Evolutionary conservation across 164 flowering plant genomes (phyloP).

Genomic region (Berberis vulgaris): DNA sequence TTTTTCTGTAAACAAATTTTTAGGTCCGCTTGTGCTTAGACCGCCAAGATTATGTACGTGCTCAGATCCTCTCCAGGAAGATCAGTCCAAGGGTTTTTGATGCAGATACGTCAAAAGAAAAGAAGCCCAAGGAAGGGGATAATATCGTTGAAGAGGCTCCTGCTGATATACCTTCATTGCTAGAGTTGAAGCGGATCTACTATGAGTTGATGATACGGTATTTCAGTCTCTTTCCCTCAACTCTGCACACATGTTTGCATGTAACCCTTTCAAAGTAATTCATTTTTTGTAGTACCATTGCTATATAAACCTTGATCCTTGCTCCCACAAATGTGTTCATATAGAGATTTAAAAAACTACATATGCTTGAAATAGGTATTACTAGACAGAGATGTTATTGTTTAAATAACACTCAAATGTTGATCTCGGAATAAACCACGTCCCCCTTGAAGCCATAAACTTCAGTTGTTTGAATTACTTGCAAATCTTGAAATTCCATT

Average conservation of each 20-base stretch:
- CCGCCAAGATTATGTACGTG: constrained; percentile 90
- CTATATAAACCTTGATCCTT: too few species aligned
- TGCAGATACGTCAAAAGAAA: constrained; percentile 73
- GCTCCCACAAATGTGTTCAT: too few species aligned
- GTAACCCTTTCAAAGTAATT: background rate
- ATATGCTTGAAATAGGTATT: too few species aligned
- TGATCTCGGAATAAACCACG: too few species aligned
- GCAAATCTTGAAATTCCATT: too few species aligned
- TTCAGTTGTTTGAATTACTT: too few species aligned
- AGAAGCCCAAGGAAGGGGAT: constrained; percentile 96
- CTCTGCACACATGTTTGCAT: background rate
- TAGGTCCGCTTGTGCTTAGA: constrained; percentile 94
- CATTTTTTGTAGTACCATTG: background rate
- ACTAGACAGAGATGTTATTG: too few species aligned
- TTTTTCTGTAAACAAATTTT: constrained; percentile 5
- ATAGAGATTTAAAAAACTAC: too few species aligned
- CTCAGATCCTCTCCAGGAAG: constrained; percentile 90
- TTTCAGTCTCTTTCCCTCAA: background rate
- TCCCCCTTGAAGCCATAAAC: too few species aligned
- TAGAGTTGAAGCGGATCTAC: constrained; percentile 80
- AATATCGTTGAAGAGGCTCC: constrained; percentile 83
- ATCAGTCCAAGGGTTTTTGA: constrained; percentile 90
- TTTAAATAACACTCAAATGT: too few species aligned
- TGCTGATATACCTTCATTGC: constrained; percentile 36
- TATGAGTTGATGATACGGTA: constrained; percentile 87